A percentile compares a stretch with the other conserved stretches of the same genome.
phyloP scores from a whole-genome alignment of 352 stramenopile species.

The Globisporangium radiosum region DNA sequence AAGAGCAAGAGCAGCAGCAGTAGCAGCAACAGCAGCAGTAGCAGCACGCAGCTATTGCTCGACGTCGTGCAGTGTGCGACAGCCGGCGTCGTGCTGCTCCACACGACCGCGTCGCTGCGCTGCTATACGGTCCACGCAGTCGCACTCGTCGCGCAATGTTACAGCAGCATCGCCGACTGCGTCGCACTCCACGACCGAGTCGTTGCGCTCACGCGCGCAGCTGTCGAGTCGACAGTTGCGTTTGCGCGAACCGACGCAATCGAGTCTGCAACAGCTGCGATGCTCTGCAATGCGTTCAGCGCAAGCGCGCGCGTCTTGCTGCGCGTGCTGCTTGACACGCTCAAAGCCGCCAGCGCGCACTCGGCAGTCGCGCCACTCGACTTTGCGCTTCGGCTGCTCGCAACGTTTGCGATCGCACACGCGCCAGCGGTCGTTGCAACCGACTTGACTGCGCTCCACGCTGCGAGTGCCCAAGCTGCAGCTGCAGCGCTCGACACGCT shows the following conservation, averaged over 20 bases:
- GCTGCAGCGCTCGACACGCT: conserved; percentile 16
- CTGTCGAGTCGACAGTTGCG: conserved; percentile 30
- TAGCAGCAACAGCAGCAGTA: conserved; percentile 3
- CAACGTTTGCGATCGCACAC: conserved; percentile 29
- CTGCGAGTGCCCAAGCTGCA: conserved; percentile 18
- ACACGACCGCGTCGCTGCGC: conserved; percentile 34
- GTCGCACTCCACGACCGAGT: conserved; percentile 23
- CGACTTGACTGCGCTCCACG: conserved; percentile 31
- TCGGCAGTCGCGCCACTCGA: conserved; percentile 10
- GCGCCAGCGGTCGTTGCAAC: conserved; percentile 23
- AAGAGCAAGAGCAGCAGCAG: background rate
- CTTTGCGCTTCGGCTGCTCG: conserved; percentile 33
- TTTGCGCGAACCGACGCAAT: conserved; percentile 28
- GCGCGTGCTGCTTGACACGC: conserved; percentile 35
- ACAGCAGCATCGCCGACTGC: conserved; percentile 17
- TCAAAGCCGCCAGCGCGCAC: conserved; percentile 19
- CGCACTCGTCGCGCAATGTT: conserved; percentile 25
- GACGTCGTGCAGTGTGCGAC: conserved; percentile 41
- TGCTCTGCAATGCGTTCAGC: conserved; percentile 13
- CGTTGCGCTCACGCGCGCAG: conserved; percentile 31
- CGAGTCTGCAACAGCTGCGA: background rate
- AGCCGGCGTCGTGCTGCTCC: conserved; percentile 39
- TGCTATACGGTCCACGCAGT: conserved; percentile 27
- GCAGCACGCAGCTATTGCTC: conserved; percentile 14
- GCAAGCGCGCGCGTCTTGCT: conserved; percentile 25